Evolutionary conservation across 192 early-diverging fungal genomes (phyloP).

Genomic region (Backusella psychrophila): DNA sequence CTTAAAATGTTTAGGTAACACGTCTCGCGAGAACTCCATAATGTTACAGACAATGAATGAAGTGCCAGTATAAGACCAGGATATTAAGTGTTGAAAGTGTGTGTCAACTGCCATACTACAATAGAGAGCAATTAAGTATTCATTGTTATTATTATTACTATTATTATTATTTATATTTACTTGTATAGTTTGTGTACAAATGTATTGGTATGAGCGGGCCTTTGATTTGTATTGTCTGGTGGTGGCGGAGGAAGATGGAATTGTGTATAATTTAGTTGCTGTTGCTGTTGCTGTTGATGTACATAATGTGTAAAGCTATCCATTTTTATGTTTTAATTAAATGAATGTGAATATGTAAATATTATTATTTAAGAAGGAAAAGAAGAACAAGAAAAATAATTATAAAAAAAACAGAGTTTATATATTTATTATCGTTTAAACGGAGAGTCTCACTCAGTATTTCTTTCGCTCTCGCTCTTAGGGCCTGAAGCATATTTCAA

Average conservation of each 20-base stretch:
- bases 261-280: background rate
- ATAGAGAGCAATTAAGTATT: background rate
- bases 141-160: background rate
- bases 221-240: background rate
- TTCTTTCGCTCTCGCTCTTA: background rate
- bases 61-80: slow-evolving; percentile 83
- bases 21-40: slow-evolving; percentile 85
- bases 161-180: slow-evolving; percentile 15
- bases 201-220: slow-evolving; percentile 17
- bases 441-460: background rate
- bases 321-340: slow-evolving; percentile 1
- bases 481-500: background rate
- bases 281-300: slow-evolving; percentile 1
- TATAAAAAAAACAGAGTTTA: background rate
- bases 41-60: slow-evolving; percentile 93
- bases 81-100: slow-evolving; percentile 83
- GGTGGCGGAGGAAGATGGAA: background rate
- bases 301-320: background rate
- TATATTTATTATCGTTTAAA: slow-evolving; percentile 1
- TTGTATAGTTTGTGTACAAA: slow-evolving; percentile 37
- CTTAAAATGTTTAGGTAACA: slow-evolving; percentile 90
- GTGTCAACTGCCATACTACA: slow-evolving; percentile 79
- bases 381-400: background rate
- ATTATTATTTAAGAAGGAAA: background rate
- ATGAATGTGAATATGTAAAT: background rate